Evolutionary conservation across 2,329 filamentous ascomycete species (phyloP).

Genomic region (Sphaerulina musiva): DNA sequence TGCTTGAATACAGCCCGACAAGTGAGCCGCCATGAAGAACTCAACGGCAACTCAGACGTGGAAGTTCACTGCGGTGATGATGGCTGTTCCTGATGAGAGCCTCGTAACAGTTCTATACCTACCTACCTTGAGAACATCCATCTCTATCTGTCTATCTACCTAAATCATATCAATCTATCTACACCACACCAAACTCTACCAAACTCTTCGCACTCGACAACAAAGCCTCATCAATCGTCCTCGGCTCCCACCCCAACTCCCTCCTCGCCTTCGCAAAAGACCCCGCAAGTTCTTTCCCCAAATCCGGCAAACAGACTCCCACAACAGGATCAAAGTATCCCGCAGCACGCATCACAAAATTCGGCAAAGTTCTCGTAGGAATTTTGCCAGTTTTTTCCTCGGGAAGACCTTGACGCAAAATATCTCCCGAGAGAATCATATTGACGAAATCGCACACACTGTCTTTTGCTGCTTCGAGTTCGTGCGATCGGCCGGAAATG

Average conservation of each 20-base stretch:
- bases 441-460: conserved; percentile 18
- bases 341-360: conserved; percentile 21
- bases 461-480: not conserved
- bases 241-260: conserved; percentile 16
- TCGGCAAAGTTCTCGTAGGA: conserved; percentile 15
- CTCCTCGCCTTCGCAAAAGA: conserved; percentile 15
- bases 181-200: conserved; percentile 16
- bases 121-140: too few relatives aligned
- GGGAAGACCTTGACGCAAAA: conserved; percentile 12
- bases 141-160: too few relatives aligned
- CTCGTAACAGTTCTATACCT: too few relatives aligned
- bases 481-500: conserved; percentile 6
- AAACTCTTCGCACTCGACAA: conserved; percentile 17
- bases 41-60: too few relatives aligned
- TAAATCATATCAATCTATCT: not conserved
- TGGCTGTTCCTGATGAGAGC: too few relatives aligned
- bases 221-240: conserved; percentile 15
- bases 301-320: conserved; percentile 17
- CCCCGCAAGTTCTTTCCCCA: conserved; percentile 19
- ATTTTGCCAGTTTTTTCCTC: conserved; percentile 17
- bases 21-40: too few relatives aligned
- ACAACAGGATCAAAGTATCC: conserved; percentile 20
- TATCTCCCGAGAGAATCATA: conserved; percentile 12
- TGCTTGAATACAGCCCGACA: too few relatives aligned
- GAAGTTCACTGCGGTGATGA: too few relatives aligned